Evolutionary conservation across 208 protist genomes (phyloP).

Genomic region (Porcisia deanei): DNA sequence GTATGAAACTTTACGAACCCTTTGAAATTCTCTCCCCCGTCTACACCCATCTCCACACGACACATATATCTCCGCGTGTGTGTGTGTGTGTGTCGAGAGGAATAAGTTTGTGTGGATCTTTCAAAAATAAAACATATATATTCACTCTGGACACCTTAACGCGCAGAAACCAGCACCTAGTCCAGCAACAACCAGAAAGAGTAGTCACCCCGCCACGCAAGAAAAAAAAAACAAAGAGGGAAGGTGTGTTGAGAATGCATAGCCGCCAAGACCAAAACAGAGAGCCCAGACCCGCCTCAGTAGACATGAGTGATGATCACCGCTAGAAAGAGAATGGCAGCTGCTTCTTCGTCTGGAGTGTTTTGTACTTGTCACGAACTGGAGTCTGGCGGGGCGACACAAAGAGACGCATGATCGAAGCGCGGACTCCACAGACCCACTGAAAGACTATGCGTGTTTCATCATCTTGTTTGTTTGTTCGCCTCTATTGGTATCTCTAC

Average conservation of each 20-base stretch:
- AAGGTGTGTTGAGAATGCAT: not conserved
- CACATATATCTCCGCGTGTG: not conserved
- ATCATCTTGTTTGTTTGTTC: not conserved
- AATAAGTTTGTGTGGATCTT: too few relatives aligned
- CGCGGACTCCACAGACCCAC: not conserved
- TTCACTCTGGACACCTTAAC: not conserved
- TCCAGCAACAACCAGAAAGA: not conserved
- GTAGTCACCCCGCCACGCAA: not conserved
- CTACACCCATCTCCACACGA: too few relatives aligned
- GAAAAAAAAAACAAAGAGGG: not conserved
- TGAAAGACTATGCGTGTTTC: not conserved
- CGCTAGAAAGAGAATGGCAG: too few relatives aligned
- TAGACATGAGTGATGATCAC: too few relatives aligned
- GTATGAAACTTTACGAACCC: too few relatives aligned
- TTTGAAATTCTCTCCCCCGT: too few relatives aligned
- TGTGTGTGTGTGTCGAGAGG: not conserved
- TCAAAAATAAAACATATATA: too few relatives aligned
- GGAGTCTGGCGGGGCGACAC: not conserved
- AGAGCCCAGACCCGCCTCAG: too few relatives aligned
- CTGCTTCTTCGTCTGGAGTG: too few relatives aligned
- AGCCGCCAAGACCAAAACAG: not conserved
- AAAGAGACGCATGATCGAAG: not conserved
- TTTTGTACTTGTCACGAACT: too few relatives aligned
- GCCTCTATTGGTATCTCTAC: not conserved
- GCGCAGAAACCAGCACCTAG: not conserved